phyloP scores from a whole-genome alignment of 75 land plant genomes.

The Gnetum montanum region DNA sequence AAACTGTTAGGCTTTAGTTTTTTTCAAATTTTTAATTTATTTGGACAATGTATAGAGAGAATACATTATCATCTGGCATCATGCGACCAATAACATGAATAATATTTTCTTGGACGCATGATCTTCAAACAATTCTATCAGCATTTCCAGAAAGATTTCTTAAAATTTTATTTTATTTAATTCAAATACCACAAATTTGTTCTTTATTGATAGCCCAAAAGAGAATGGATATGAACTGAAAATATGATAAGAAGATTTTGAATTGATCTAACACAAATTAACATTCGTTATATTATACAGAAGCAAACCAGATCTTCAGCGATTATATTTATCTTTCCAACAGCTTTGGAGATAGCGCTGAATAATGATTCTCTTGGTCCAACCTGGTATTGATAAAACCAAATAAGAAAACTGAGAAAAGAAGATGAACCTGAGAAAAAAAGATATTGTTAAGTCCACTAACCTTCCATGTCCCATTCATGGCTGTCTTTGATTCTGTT shows the following conservation, averaged over 20 bases:
- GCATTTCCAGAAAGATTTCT: no score
- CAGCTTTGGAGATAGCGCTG: constrained; percentile 66
- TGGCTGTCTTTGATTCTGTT: constrained; percentile 68
- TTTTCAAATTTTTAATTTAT: background rate
- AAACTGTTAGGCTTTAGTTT: constrained; percentile 1
- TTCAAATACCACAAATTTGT: no score
- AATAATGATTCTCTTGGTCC: constrained; percentile 83
- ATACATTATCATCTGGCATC: background rate
- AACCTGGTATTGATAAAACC: constrained; percentile 25
- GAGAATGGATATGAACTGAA: no score
- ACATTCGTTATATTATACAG: no score
- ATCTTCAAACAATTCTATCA: no score
- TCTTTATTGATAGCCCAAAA: no score
- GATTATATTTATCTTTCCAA: constrained; percentile 78
- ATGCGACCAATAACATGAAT: no score
- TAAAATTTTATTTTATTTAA: no score
- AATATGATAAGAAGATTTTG: no score
- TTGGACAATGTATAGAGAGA: background rate
- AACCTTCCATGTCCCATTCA: constrained; percentile 83
- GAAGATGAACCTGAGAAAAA: background rate
- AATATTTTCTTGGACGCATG: no score
- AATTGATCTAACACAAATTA: no score
- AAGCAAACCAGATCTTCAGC: constrained; percentile 86
- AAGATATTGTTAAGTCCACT: constrained; percentile 5
- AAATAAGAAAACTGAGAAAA: background rate